Percentiles rank a stretch among this genome's conserved stretches.
These are phyloP conservation scores for Curvularia spicifera DNA, from an alignment of 2,329 filamentous ascomycete species.

Conservation along the genomic window DNA sequence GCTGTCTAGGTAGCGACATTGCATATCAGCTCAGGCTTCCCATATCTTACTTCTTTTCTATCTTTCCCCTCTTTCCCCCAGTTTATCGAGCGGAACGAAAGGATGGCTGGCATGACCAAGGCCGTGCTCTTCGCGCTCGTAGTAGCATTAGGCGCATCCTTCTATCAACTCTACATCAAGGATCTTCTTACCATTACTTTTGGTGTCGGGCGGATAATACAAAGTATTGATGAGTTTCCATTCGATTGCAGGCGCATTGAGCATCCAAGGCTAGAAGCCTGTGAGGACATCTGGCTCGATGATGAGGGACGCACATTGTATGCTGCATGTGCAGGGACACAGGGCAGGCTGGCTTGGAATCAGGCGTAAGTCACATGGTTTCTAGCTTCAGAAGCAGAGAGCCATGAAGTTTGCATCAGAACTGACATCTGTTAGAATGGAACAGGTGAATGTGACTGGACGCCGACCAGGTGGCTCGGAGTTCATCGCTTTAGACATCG, in stretches of 20 bases:
- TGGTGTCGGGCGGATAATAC: conserved; percentile 37
- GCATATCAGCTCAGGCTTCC: conserved; percentile 12
- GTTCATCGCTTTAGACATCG: conserved; percentile 39
- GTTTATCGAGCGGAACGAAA: not conserved
- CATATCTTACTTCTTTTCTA: not conserved
- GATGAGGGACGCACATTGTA: conserved; percentile 34
- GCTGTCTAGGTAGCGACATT: conserved; percentile 13
- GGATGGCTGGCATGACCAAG: conserved; percentile 22
- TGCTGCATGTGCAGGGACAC: conserved; percentile 38
- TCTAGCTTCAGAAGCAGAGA: not conserved
- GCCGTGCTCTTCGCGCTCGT: conserved; percentile 28
- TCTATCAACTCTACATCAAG: conserved; percentile 39
- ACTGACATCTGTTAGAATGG: conserved; percentile 20
- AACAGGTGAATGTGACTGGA: conserved; percentile 29
- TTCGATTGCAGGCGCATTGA: conserved; percentile 33
- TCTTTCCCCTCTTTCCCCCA: not conserved
- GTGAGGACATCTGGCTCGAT: conserved; percentile 44
- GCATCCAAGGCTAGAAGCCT: conserved; percentile 36
- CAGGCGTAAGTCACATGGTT: conserved; percentile 26
- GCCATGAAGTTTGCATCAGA: not conserved
- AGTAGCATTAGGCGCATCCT: conserved; percentile 31
- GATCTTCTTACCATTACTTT: conserved; percentile 31
- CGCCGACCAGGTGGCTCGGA: conserved; percentile 33
- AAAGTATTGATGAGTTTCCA: conserved; percentile 39
- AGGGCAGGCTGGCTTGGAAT: conserved; percentile 33